phyloP scores from a whole-genome alignment of 2,329 filamentous ascomycete species.

The Talaromyces pinophilus region DNA sequence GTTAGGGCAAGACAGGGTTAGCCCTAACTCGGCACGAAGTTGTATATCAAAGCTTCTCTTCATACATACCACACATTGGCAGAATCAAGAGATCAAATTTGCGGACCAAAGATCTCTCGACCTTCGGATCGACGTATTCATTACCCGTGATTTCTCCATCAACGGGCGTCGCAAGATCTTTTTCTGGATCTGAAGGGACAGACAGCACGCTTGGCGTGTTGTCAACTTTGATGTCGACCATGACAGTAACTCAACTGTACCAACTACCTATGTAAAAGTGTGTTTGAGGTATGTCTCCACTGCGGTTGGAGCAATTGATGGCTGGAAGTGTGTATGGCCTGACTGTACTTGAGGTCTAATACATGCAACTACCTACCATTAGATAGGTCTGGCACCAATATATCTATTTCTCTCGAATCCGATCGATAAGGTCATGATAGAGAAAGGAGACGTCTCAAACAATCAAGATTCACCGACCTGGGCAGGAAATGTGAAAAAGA shows the following conservation, averaged over 20 bases:
- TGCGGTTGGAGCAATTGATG: neutral
- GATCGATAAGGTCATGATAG: neutral
- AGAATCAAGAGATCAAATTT: slow-evolving; percentile 20
- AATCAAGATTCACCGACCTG: neutral
- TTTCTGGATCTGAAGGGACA: slow-evolving; percentile 12
- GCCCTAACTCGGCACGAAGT: neutral
- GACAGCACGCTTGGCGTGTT: slow-evolving; percentile 16
- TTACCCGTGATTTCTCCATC: neutral
- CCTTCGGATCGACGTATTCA: slow-evolving; percentile 20
- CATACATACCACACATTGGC: slow-evolving; percentile 19
- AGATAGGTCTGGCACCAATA: neutral
- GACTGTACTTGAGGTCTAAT: no score
- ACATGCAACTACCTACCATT: neutral
- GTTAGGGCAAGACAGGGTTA: neutral
- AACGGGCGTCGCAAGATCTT: neutral
- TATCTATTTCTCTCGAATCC: neutral
- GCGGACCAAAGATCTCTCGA: slow-evolving; percentile 17
- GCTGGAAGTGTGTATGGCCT: neutral
- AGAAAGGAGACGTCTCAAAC: neutral
- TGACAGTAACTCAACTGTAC: neutral
- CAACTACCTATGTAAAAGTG: no score
- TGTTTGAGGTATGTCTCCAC: no score
- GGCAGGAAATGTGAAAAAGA: neutral
- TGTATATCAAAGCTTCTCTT: no score
- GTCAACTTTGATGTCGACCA: slow-evolving; percentile 10